These are phyloP conservation scores for Collariella sp. DNA, from an alignment of 495 filamentous ascomycete genomes.

Conservation along the genomic window DNA sequence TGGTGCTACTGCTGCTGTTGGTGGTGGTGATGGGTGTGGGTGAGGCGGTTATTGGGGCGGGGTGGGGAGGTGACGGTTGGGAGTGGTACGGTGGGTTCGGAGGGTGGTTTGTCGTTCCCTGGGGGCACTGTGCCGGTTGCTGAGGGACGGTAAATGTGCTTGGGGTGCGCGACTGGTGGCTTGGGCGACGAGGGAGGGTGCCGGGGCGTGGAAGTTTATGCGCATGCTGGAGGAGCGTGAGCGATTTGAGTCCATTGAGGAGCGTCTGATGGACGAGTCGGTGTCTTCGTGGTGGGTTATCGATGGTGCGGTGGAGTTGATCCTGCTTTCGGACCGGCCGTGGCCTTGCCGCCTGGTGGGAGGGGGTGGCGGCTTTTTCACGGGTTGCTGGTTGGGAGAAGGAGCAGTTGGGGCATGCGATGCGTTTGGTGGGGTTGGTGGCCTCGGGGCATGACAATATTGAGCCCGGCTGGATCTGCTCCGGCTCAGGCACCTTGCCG, in stretches of 20 bases:
- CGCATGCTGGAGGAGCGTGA: slow-evolving; percentile 37
- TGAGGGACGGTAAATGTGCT: slow-evolving; percentile 16
- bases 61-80: neutral
- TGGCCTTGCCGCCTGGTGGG: slow-evolving; percentile 41
- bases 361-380: slow-evolving; percentile 39
- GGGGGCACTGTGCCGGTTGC: too few relatives aligned
- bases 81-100: neutral
- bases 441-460: slow-evolving; percentile 23
- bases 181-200: slow-evolving; percentile 38
- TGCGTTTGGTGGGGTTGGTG: slow-evolving; percentile 26
- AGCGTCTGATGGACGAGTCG: slow-evolving; percentile 30
- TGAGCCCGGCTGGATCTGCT: slow-evolving; percentile 24
- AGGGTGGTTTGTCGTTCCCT: slow-evolving; percentile 4
- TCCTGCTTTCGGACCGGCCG: slow-evolving; percentile 32
- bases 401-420: slow-evolving; percentile 20
- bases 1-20: neutral
- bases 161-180: slow-evolving; percentile 24
- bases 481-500: slow-evolving; percentile 36
- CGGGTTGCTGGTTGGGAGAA: slow-evolving; percentile 7
- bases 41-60: neutral
- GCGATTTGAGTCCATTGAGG: slow-evolving; percentile 36
- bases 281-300: slow-evolving; percentile 17
- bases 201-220: slow-evolving; percentile 28
- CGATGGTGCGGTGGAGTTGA: slow-evolving; percentile 15
- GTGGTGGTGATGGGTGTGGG: neutral